Evolutionary conservation across 2,329 filamentous ascomycete genomes (phyloP).

Genomic region (Akanthomyces uredinophilus): DNA sequence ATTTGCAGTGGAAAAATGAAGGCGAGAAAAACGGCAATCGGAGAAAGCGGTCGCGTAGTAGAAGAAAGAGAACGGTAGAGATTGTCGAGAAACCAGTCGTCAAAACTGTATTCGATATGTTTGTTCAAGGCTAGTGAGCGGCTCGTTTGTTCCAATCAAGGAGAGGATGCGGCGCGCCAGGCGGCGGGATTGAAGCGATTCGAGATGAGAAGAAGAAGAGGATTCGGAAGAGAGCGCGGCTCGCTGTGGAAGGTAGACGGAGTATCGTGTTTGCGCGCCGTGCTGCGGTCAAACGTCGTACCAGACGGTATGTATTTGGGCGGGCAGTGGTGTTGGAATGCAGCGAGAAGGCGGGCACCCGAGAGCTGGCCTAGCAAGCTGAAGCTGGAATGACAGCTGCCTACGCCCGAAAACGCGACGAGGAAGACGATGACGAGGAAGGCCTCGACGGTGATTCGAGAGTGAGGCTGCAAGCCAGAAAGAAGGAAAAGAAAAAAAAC

Average conservation of each 20-base stretch:
- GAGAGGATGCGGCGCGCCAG: constrained; percentile 6
- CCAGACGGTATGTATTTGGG: constrained; percentile 12
- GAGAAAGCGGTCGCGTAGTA: background rate
- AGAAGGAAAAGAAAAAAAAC: background rate
- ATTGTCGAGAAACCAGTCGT: constrained; percentile 4
- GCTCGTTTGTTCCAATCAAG: background rate
- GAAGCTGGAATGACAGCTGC: constrained; percentile 9
- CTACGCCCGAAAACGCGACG: background rate
- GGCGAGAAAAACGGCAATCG: background rate
- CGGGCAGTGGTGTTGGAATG: constrained; percentile 9
- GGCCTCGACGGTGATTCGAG: background rate
- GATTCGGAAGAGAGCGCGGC: constrained; percentile 3
- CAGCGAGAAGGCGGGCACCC: background rate
- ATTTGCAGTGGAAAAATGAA: background rate
- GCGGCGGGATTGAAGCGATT: background rate
- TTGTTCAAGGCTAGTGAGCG: background rate
- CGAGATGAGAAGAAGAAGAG: background rate
- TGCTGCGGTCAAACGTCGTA: constrained; percentile 9
- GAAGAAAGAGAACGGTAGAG: background rate
- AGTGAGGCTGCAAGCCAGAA: background rate
- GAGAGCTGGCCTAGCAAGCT: background rate
- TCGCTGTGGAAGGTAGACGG: background rate
- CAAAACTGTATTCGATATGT: background rate
- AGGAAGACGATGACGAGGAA: background rate
- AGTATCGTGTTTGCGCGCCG: constrained; percentile 9